Evolutionary conservation across 1,139 yeast genomes (phyloP).

Genomic region (Yamadazyma jaroonii): DNA sequence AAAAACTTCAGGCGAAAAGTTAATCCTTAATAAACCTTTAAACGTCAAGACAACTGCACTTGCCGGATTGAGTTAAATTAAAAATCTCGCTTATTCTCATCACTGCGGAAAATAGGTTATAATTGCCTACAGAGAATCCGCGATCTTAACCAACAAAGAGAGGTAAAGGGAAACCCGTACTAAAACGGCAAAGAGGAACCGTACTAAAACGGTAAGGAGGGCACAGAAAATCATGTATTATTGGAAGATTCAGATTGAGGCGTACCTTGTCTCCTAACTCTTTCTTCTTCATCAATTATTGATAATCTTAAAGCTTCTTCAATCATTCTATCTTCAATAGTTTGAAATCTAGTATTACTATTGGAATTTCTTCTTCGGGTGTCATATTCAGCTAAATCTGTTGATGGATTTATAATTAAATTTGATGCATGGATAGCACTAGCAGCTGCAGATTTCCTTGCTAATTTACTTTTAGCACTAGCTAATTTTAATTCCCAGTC

Average conservation of each 20-base stretch:
- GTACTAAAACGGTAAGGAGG: no score
- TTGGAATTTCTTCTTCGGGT: slow-evolving; percentile 17
- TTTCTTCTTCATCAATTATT: slow-evolving; percentile 63
- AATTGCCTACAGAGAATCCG: no score
- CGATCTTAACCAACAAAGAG: no score
- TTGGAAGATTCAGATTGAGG: slow-evolving; percentile 1
- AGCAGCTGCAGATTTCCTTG: slow-evolving; percentile 89
- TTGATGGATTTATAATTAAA: slow-evolving; percentile 39
- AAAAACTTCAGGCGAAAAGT: neutral
- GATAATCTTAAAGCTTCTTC: slow-evolving; percentile 80
- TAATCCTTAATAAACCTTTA: neutral
- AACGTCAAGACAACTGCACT: neutral
- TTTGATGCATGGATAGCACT: slow-evolving; percentile 88
- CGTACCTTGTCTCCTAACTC: slow-evolving; percentile 26
- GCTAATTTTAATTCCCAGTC: slow-evolving; percentile 82
- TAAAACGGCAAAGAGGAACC: no score
- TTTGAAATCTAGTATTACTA: slow-evolving; percentile 15
- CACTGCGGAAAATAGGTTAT: neutral
- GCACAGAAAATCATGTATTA: neutral
- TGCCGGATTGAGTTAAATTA: neutral
- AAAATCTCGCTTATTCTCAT: neutral
- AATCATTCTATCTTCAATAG: slow-evolving; percentile 74
- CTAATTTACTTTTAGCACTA: slow-evolving; percentile 72
- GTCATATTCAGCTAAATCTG: slow-evolving; percentile 18
- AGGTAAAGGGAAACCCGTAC: no score